Evolutionary conservation across 768 basidiomycete species (phyloP).

Genomic region (Tulasnella sp.): DNA sequence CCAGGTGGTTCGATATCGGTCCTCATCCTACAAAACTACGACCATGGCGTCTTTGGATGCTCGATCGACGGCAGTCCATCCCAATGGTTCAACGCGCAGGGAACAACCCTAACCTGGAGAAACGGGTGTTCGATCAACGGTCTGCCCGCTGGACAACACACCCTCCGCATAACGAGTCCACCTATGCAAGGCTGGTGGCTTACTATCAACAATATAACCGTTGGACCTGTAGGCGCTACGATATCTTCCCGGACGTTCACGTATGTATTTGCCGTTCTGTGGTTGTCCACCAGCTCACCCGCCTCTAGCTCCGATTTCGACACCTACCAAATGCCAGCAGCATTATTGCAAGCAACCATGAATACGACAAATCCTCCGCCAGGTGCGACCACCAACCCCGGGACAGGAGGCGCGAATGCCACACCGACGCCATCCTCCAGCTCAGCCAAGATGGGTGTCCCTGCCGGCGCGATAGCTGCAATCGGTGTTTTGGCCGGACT

Average conservation of each 20-base stretch:
- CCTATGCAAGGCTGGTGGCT: background rate
- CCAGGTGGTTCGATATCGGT: background rate
- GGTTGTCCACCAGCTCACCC: no score
- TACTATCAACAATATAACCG: background rate
- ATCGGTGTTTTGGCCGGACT: no score
- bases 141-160: background rate
- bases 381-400: no score
- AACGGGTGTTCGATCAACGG: background rate
- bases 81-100: constrained; percentile 5
- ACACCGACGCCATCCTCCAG: no score
- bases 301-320: no score
- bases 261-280: background rate
- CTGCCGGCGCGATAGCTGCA: no score
- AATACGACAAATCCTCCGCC: no score
- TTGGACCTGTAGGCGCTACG: background rate
- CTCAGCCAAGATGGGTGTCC: no score
- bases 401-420: no score
- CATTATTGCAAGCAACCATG: no score
- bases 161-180: background rate
- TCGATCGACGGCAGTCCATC: background rate
- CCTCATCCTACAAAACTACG: background rate
- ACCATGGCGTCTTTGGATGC: constrained; percentile 3
- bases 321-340: no score
- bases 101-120: background rate
- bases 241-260: background rate